Evolutionary conservation across 345 rosid species (phyloP), one percentile per base, ranked within the genome.

Genomic region (Syzygium aqueum): DNA sequence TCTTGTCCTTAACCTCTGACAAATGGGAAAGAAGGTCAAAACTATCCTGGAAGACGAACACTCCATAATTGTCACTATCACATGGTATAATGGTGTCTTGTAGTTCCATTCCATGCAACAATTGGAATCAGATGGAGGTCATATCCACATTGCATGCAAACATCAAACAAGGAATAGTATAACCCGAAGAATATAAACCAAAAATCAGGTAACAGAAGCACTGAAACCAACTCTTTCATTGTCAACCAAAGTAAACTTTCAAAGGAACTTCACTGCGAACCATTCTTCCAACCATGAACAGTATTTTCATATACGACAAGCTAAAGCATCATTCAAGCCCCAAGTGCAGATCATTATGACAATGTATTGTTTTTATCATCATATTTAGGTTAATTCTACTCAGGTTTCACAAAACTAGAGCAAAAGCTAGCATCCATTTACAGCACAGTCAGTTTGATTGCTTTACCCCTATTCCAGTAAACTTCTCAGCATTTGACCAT

Each of bases 1-100:
- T 86, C 91, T 94, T 43, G 91, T 87, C 84, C 87, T 53, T 80
- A 93, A 91, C 87, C 11, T 16, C 67, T 54, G 52, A 46, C 19
- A 49, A 84, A 84, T 56, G 63, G 63, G 23, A 84, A 23, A 84
- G 57, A 51, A 53, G 54, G 25, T 28, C 37, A 46, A 49, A n/a
- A 46, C 22, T 52, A 23, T 51, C 21, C 7, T 28, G 15, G 17
- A 28, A 84, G 33, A 49, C 8, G 9, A 15, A 84, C 21, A n/a
- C n/a, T 56, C n/a, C n/a, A 56, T 23, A 4, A 22, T 56, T 23
- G 61, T 56, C 61, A 22, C 61, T 22, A 22, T 56, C 27, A 8
- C 27, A 56, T 56, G 9, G 22, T n/a, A 56, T 56, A 56, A 56
- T 22, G 61, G 27, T 56, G 61, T 56, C 61, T 56, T 22, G 27